phyloP scores from a whole-genome alignment of 2,329 filamentous ascomycete species.

The Hirsutella thompsonii region DNA sequence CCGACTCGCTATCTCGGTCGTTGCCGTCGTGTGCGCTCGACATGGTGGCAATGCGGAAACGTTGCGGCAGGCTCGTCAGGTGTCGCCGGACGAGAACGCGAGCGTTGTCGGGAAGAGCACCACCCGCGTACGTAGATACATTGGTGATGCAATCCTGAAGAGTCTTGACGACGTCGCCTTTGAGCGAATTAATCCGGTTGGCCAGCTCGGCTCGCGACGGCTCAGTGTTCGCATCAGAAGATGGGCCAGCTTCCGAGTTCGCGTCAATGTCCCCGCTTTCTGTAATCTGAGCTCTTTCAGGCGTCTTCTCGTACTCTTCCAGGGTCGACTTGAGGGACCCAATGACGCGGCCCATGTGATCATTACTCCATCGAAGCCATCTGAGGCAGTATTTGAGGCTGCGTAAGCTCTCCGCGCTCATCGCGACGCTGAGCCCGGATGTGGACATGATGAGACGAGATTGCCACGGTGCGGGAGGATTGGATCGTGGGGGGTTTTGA shows the following conservation, averaged over 20 bases:
- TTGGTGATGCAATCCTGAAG: conserved; percentile 72
- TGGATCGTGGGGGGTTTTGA: conserved; percentile 14
- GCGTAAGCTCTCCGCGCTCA: conserved; percentile 76
- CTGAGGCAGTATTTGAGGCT: conserved; percentile 75
- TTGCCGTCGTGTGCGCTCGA: conserved; percentile 13
- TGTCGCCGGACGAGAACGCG: conserved; percentile 71
- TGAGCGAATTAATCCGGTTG: conserved; percentile 53
- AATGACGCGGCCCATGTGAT: conserved; percentile 65
- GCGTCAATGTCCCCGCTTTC: not conserved
- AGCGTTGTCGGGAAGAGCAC: conserved; percentile 81
- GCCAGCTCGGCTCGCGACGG: conserved; percentile 30
- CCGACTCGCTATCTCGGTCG: conserved; percentile 22
- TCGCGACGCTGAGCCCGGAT: conserved; percentile 78
- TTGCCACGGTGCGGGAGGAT: conserved; percentile 46
- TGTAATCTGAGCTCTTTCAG: conserved; percentile 2
- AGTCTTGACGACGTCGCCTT: conserved; percentile 61
- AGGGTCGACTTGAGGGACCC: conserved; percentile 60
- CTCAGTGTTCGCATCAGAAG: conserved; percentile 10
- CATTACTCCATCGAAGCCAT: conserved; percentile 71
- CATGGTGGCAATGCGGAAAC: conserved; percentile 63
- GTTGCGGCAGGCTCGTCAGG: conserved; percentile 70
- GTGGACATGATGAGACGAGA: conserved; percentile 81
- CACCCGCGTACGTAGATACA: conserved; percentile 84
- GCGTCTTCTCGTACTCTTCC: conserved; percentile 59
- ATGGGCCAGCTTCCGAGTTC: not conserved